Percentiles rank a stretch among this genome's conserved stretches.
Evolutionary conservation across 441 rosid species (phyloP).

Genomic region (Euphorbia schlechtendalii): DNA sequence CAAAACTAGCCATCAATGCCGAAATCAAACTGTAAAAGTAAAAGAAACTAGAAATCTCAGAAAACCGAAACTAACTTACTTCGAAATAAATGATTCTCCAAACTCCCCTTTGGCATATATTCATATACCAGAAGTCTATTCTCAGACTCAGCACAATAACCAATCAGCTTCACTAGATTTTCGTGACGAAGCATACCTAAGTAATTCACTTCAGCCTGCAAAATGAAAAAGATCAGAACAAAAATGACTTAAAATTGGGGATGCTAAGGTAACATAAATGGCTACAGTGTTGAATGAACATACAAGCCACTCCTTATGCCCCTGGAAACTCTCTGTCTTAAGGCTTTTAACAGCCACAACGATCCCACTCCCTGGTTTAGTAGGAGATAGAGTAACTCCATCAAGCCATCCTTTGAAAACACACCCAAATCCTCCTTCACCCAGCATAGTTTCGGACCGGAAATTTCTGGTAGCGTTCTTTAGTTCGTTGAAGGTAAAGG

Average conservation of each 20-base stretch:
- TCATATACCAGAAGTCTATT: no score
- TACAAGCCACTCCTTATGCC: conserved; percentile 93
- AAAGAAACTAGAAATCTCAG: neutral
- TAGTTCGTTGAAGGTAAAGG: conserved; percentile 51
- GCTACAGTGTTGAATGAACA: conserved; percentile 26
- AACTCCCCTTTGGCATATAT: no score
- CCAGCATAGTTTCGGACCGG: conserved; percentile 73
- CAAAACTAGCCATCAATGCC: neutral
- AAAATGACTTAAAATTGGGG: neutral
- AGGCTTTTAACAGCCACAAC: conserved; percentile 79
- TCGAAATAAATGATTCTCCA: no score
- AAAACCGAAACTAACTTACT: no score
- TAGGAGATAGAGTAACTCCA: conserved; percentile 50
- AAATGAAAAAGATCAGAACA: conserved; percentile 18
- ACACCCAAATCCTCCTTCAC: conserved; percentile 94
- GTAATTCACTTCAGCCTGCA: conserved; percentile 74
- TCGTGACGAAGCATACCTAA: conserved; percentile 71
- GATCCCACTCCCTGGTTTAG: conserved; percentile 75
- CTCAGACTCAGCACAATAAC: conserved; percentile 78
- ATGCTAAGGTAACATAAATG: no score
- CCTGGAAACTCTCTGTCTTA: conserved; percentile 75
- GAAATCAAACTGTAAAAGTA: neutral
- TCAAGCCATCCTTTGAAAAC: conserved; percentile 97
- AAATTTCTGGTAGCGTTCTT: conserved; percentile 71
- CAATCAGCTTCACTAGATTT: conserved; percentile 64